Percentiles rank a stretch among this genome's conserved stretches.
Evolutionary conservation across 495 filamentous ascomycete genomes (phyloP).

Genomic region (Collariella sp.): DNA sequence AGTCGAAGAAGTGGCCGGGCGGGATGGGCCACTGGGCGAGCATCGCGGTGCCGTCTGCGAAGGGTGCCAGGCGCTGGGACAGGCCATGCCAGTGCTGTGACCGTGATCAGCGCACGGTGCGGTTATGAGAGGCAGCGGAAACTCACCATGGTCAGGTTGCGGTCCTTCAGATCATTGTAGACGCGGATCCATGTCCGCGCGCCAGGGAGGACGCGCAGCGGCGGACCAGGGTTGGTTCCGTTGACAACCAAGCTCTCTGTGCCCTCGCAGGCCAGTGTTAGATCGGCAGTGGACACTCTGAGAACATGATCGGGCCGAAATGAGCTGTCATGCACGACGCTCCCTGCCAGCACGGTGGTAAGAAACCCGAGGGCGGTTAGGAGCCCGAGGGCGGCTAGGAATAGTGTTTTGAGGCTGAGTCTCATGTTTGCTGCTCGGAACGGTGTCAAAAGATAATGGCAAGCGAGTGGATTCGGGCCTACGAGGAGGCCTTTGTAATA

Average conservation of each 20-base stretch:
- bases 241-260: conserved; percentile 44
- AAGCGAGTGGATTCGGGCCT: too few relatives aligned
- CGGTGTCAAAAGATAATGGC: too few relatives aligned
- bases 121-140: background rate
- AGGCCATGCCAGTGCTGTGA: conserved; percentile 55
- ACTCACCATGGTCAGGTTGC: conserved; percentile 48
- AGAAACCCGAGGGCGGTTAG: conserved; percentile 4
- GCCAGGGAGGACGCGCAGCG: conserved; percentile 40
- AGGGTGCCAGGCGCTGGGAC: conserved; percentile 45
- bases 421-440: conserved; percentile 1
- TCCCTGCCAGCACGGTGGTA: background rate
- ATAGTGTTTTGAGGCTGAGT: background rate
- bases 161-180: conserved; percentile 48
- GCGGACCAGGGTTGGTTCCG: conserved; percentile 45
- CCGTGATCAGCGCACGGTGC: conserved; percentile 7
- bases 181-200: conserved; percentile 49
- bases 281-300: conserved; percentile 32
- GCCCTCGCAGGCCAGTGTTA: conserved; percentile 36
- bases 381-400: conserved; percentile 6
- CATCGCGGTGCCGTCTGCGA: conserved; percentile 47
- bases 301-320: conserved; percentile 47
- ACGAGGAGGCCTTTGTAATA: too few relatives aligned
- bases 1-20: conserved; percentile 52
- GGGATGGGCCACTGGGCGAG: conserved; percentile 53
- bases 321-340: conserved; percentile 27